Evolutionary conservation across 2,329 filamentous ascomycete species (phyloP), one percentile per base, ranked within the genome.

Genomic region (Tricladium varicosporioides): DNA sequence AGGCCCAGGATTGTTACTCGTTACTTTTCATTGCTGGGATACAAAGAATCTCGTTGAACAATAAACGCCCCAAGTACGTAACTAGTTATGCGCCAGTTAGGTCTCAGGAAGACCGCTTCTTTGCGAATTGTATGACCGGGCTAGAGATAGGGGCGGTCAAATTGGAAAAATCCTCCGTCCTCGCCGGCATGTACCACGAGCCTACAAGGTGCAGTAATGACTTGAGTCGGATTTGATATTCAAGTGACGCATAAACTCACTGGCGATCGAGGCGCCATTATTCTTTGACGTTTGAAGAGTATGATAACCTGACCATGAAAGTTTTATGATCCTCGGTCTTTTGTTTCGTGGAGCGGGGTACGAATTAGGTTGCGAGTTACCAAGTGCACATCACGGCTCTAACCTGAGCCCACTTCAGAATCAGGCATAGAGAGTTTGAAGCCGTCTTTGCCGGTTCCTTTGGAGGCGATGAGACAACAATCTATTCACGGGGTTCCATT

Each of bases 301-400:
- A 62, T 58, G 40, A 58, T 42, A 49, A 32, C 53, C 51, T 57
- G 58, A 59, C 52, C 51, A 52, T 49, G 51, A 53, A 53, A 60
- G 53, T 56, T 54, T 60, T 56, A 51, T 19, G 32, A 50, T 46
- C 16, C 56, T 52, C 54, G 54, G 63, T 36, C 46, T 27, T 36
- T 56, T 56, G 59, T 59, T 63, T 58, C 54, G 58, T 59, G 52
- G 50, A 54, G 57, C 54, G 60, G 60, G 59, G 51, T 51, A 48
- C 36, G 48, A 51, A 51, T 43, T 40, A 10, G n/a, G 36, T 40
- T 10, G 36, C 10, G 36, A 40, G 36, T 40, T 27, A 27, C 22
- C 22, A 27, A 27, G 22, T 27, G 22, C 22, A 27, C 22, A 27
- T 27, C 22, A 7, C 22, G 22, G 22, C 7, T 27, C 22, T 27